These are phyloP conservation scores for Sisymbrium altissimum DNA, from an alignment of 345 rosid species.

Conservation along the genomic window DNA sequence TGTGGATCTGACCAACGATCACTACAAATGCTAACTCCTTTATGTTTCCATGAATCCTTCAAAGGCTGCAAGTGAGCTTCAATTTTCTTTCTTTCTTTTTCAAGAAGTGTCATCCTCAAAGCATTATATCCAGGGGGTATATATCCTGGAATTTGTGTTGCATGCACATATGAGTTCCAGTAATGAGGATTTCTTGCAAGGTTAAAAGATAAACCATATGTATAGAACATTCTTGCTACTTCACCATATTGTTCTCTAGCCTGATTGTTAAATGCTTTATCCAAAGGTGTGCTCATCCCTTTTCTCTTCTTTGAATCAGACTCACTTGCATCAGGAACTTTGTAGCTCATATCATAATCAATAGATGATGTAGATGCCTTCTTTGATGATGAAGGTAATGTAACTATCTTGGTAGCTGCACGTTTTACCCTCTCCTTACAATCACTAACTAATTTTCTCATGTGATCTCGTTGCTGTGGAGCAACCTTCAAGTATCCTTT, in stretches of 20 bases:
- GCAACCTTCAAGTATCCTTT: background rate
- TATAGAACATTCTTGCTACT: no score
- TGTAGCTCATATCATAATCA: conserved; percentile 5
- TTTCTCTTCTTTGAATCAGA: background rate
- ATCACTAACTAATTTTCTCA: background rate
- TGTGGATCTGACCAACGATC: no score
- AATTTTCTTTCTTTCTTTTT: background rate
- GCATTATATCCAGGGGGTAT: background rate
- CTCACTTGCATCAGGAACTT: background rate
- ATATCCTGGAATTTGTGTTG: background rate
- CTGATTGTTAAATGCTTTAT: background rate
- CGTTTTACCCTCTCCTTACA: background rate
- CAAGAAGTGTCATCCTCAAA: background rate
- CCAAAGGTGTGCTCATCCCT: background rate
- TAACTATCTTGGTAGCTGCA: background rate
- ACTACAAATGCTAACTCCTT: background rate
- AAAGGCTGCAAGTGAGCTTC: no score
- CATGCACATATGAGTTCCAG: background rate
- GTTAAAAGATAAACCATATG: no score
- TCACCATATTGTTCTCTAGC: background rate
- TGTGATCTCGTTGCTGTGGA: background rate
- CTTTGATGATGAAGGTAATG: background rate
- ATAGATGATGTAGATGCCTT: background rate
- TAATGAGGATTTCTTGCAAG: no score
- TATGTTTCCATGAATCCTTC: background rate